These are phyloP conservation scores for Bisporella sp. DNA, from an alignment of 2,329 filamentous ascomycete genomes.

Conservation along the genomic window DNA sequence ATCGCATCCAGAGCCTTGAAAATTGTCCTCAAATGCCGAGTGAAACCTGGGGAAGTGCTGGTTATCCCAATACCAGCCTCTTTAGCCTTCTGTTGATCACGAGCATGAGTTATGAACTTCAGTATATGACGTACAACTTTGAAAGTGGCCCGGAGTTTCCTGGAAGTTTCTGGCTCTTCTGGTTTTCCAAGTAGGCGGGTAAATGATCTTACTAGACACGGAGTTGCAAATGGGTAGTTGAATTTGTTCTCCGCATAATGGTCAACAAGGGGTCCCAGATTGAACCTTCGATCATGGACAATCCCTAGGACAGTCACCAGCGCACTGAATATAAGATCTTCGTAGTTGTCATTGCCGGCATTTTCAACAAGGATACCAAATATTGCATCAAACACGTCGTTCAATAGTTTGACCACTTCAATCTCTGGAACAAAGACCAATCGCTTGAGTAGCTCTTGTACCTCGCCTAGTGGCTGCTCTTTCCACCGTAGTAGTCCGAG, in stretches of 20 bases:
- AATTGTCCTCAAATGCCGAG: conserved; percentile 73
- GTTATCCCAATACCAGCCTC: conserved; percentile 83
- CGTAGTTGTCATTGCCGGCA: conserved; percentile 84
- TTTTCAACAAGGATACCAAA: conserved; percentile 90
- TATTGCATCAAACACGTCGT: conserved; percentile 81
- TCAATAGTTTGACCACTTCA: conserved; percentile 90
- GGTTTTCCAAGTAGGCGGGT: conserved; percentile 76
- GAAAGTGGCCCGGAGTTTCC: conserved; percentile 82
- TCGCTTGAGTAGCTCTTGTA: conserved; percentile 69
- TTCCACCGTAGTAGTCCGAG: conserved; percentile 83
- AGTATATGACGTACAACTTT: conserved; percentile 91
- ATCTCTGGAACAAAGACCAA: conserved; percentile 94
- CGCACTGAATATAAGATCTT: conserved; percentile 86
- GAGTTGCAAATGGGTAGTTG: conserved; percentile 87
- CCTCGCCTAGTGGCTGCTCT: conserved; percentile 62
- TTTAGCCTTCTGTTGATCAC: conserved; percentile 80
- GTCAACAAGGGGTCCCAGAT: conserved; percentile 83
- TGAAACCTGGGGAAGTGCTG: conserved; percentile 65
- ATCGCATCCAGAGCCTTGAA: conserved; percentile 86
- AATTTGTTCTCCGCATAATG: conserved; percentile 84
- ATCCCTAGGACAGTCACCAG: conserved; percentile 87
- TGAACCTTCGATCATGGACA: conserved; percentile 89
- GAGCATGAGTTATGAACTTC: conserved; percentile 88
- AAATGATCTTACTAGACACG: conserved; percentile 82
- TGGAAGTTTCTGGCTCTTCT: conserved; percentile 73